phyloP scores from a whole-genome alignment of 179 eudicot species.

The Spinacia oleracea region DNA sequence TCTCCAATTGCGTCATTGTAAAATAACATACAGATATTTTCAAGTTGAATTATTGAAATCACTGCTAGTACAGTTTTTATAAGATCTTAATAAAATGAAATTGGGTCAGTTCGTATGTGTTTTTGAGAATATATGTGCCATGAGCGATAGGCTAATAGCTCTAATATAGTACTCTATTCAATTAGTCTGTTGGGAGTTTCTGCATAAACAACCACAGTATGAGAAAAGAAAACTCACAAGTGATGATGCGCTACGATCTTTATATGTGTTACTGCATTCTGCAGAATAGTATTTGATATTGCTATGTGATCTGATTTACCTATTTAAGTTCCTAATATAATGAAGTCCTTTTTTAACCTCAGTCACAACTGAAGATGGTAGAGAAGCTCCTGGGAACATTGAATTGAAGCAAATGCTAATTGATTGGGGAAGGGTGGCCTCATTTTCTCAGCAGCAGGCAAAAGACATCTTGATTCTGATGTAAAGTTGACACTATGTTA shows the following conservation, averaged over 20 bases:
- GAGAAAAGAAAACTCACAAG: not conserved
- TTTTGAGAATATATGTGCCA: too few species aligned
- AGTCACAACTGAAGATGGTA: not conserved
- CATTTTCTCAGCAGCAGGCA: not conserved
- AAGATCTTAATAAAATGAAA: not conserved
- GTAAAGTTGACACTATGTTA: slow-evolving; percentile 6
- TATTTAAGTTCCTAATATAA: not conserved
- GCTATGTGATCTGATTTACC: not conserved
- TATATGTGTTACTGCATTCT: not conserved
- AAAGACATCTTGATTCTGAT: slow-evolving; percentile 1
- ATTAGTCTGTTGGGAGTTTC: not conserved
- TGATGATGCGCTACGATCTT: not conserved
- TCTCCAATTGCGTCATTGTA: not conserved
- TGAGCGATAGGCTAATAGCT: not conserved
- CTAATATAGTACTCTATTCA: not conserved
- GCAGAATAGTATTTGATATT: not conserved
- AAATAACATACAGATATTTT: not conserved
- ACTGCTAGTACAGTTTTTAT: too few species aligned
- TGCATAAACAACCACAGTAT: not conserved
- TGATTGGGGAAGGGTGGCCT: not conserved
- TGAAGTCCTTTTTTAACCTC: not conserved
- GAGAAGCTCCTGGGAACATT: not conserved
- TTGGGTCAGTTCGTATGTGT: not conserved
- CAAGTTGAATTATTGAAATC: not conserved
- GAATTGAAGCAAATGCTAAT: not conserved